These are phyloP conservation scores for Blastobotrys ciferrii DNA, from an alignment of 1,139 yeast genomes.

Conservation along the genomic window DNA sequence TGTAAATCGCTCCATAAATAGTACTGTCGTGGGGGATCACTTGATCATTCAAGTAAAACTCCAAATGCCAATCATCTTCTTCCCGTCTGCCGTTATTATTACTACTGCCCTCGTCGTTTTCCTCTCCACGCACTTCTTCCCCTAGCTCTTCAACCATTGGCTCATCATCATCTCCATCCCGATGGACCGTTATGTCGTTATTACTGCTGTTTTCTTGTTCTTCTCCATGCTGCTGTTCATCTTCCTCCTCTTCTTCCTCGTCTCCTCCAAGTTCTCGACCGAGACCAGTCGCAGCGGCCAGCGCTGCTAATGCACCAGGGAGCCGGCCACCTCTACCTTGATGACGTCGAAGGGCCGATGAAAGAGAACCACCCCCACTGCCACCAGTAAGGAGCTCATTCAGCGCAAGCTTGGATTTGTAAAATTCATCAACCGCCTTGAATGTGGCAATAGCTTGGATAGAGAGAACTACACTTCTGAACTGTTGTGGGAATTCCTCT, in stretches of 20 bases:
- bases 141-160: constrained; percentile 16
- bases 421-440: constrained; percentile 63
- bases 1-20: constrained; percentile 74
- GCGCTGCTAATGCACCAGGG: constrained; percentile 21
- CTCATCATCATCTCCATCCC: constrained; percentile 16
- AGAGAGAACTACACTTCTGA: constrained; percentile 42
- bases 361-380: constrained; percentile 3
- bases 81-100: background rate
- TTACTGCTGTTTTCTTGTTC: constrained; percentile 20
- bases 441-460: constrained; percentile 93
- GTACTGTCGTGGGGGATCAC: constrained; percentile 68
- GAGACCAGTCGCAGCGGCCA: constrained; percentile 20
- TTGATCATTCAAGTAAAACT: constrained; percentile 62
- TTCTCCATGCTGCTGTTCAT: constrained; percentile 2
- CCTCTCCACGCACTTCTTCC: constrained; percentile 12
- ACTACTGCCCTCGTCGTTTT: constrained; percentile 18
- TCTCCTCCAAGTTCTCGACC: constrained; percentile 8
- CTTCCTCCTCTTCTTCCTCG: constrained; percentile 19
- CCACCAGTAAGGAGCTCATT: constrained; percentile 17
- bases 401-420: constrained; percentile 28
- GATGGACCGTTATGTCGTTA: constrained; percentile 17
- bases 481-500: constrained; percentile 25
- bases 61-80: constrained; percentile 46
- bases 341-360: constrained; percentile 3
- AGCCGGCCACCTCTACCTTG: constrained; percentile 12